Base-by-base conservation (phyloP, 208 protist species). In the Trypanosoma rangeli region DNA sequence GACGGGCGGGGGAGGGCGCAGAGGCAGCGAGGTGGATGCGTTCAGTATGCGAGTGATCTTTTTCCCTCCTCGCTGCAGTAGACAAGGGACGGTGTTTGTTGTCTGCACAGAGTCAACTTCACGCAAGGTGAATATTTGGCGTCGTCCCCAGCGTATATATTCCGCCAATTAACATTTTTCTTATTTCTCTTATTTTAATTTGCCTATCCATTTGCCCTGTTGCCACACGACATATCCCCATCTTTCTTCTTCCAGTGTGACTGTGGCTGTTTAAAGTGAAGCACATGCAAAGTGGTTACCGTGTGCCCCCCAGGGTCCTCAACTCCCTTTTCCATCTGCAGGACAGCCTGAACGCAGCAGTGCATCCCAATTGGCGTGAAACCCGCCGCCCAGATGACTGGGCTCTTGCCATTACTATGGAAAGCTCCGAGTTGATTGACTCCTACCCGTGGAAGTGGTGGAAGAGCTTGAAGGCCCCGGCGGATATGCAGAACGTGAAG, bases 391-490 rank as follows among this genome's bases (percentile, higher is more conserved):
- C 83, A 33, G 87, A 96, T 60, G 82, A 97, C 80, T 97, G 93
- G 90, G 63, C 72, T 16, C 83, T 97, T 12, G 93, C 93, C n/a
- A 89, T 97, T 55, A 93, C 86, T 15, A 92, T 97, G 85, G 93
- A 97, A 69, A 86, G 78, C 42, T 74, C 84, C 1, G 90, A 97
- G 73, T 76, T 97, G 33, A 78, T 97, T 15, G 93, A 97, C 74
- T 96, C 90, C 12, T 97, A 97, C 74, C 90, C 93, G 52, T 97
- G 93, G 90, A 97, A 97, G 78, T 97, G 93, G 93, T 97, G 93
- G 93, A 97, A 97, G 71, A 97, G 95, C 73, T 53, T 94, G 46
- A 85, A 83, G 37, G 86, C 80, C 5, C 69, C 67, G 22, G 75
- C 84, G 3, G 93, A 97, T 64, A 50, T 95, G 53, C 76, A 86